Percentiles rank a stretch among this genome's conserved stretches.
Conservation (phyloP, 805 yeast species). For the Metschnikowia chrysomelidarum region DNA sequence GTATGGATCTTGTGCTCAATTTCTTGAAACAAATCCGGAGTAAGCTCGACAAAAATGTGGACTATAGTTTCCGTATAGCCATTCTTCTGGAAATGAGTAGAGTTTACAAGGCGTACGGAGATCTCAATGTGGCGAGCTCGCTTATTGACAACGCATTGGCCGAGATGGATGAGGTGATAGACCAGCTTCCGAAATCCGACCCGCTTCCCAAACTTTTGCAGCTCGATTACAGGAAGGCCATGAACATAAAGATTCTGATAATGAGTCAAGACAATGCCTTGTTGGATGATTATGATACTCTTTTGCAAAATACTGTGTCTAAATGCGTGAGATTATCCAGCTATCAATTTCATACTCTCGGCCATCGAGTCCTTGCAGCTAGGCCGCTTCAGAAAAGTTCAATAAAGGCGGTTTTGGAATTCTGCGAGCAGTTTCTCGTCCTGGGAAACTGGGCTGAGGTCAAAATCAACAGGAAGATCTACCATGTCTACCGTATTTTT, state of each 20-base stretch:
- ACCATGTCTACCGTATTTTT: conserved; percentile 28
- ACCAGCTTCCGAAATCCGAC: conserved; percentile 11
- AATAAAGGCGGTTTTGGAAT: conserved; percentile 18
- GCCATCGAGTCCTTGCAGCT: neutral
- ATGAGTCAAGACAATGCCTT: conserved; percentile 2
- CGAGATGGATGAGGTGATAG: conserved; percentile 22
- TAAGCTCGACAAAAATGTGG: conserved; percentile 22
- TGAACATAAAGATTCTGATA: conserved; percentile 19
- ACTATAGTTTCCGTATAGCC: conserved; percentile 23
- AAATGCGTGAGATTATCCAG: conserved; percentile 22
- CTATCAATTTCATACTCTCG: conserved; percentile 17
- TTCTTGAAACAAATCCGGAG: conserved; percentile 29
- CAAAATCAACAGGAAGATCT: conserved; percentile 20
- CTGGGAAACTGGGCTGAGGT: conserved; percentile 32
- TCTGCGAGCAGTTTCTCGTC: conserved; percentile 32
- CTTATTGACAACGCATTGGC: conserved; percentile 27
- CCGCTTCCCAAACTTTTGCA: conserved; percentile 22
- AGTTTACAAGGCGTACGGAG: conserved; percentile 25
- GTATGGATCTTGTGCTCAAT: conserved; percentile 26
- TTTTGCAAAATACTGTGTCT: conserved; percentile 4
- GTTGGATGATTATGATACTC: conserved; percentile 5
- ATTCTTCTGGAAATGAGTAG: conserved; percentile 30
- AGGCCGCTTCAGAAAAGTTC: neutral
- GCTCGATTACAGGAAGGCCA: conserved; percentile 18
- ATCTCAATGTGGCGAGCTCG: conserved; percentile 21